Percentiles rank a stretch among this genome's conserved stretches.
Evolutionary conservation across 305 asterid species (phyloP).

Genomic region (Ilex paraguariensis): DNA sequence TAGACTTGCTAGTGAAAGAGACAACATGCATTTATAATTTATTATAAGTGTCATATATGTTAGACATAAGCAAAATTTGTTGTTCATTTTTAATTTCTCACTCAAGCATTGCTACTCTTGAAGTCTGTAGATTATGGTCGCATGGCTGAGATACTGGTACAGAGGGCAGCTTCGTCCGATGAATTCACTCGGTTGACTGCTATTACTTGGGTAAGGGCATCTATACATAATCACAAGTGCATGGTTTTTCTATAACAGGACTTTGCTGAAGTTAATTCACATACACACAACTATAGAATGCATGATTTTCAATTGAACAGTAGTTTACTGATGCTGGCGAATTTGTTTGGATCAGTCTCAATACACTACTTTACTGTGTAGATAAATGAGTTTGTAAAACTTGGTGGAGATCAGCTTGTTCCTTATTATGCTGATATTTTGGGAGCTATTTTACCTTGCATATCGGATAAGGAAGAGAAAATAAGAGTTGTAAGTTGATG

Average conservation of each 20-base stretch:
- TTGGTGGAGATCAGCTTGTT: constrained; percentile 98
- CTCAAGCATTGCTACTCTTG: constrained; percentile 32
- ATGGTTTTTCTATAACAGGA: neutral
- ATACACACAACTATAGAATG: constrained; percentile 7
- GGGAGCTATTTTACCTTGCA: constrained; percentile 96
- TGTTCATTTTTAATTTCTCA: constrained; percentile 25
- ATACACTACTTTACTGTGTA: constrained; percentile 27
- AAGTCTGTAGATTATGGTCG: constrained; percentile 99
- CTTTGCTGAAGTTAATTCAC: constrained; percentile 1
- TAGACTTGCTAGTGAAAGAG: too few species aligned
- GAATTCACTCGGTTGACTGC: constrained; percentile 96
- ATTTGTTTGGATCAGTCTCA: constrained; percentile 22
- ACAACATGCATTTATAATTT: too few species aligned
- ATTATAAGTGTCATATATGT: too few species aligned
- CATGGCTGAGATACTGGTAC: constrained; percentile 98
- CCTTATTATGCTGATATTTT: constrained; percentile 98
- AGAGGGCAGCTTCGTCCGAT: constrained; percentile 88
- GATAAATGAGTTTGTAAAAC: constrained; percentile 98
- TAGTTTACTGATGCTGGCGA: constrained; percentile 13
- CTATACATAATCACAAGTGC: neutral
- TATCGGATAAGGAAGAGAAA: constrained; percentile 97
- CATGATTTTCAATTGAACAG: constrained; percentile 15
- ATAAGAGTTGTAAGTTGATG: constrained; percentile 78
- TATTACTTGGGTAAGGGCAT: constrained; percentile 82
- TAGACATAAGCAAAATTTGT: constrained; percentile 8